phyloP scores from a whole-genome alignment of 2,329 filamentous ascomycete species.

The Botrytis pseudocinerea region DNA sequence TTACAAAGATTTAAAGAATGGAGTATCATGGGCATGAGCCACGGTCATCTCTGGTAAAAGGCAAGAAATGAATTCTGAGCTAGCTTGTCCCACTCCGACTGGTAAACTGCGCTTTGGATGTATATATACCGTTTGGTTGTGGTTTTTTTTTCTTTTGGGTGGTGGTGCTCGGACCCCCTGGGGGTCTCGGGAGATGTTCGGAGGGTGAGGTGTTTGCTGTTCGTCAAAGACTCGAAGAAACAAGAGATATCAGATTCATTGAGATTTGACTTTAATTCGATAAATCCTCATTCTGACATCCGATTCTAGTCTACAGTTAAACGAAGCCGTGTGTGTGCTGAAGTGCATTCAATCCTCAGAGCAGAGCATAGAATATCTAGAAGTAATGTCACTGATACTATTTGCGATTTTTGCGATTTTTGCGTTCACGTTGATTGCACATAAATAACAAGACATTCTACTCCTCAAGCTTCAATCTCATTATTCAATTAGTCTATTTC shows the following conservation, averaged over 20 bases:
- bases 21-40: constrained; percentile 51
- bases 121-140: constrained; percentile 15
- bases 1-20: constrained; percentile 55
- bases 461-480: not conserved
- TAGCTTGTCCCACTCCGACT: constrained; percentile 43
- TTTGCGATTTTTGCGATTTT: not conserved
- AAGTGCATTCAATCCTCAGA: not conserved
- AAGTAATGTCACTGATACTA: not conserved
- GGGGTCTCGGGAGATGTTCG: not conserved
- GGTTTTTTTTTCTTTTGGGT: too few relatives aligned
- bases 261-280: not conserved
- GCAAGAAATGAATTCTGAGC: constrained; percentile 44
- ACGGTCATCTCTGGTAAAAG: constrained; percentile 45
- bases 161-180: not conserved
- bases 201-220: not conserved
- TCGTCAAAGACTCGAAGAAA: not conserved
- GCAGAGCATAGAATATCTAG: not conserved
- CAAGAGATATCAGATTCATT: not conserved
- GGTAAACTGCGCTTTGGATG: constrained; percentile 2
- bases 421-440: not conserved
- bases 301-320: not conserved
- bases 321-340: not conserved
- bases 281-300: not conserved
- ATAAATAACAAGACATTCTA: not conserved
- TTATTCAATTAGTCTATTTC: not conserved